Percentiles rank a stretch among this genome's conserved stretches.
Conservation (phyloP, 345 rosid species). For the Brassica rapa region DNA sequence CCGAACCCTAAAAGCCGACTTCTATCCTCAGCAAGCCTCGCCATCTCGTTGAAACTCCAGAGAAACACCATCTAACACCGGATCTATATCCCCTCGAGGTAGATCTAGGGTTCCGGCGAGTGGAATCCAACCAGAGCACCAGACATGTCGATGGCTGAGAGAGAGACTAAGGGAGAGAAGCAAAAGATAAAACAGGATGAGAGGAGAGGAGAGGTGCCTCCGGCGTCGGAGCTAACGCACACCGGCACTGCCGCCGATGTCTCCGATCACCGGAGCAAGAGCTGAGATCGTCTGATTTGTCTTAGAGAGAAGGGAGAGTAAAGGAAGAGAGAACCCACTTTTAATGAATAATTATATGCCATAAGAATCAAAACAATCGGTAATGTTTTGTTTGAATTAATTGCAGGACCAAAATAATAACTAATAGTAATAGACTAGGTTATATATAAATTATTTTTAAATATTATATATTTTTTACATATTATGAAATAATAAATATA, state of each 20-base stretch:
- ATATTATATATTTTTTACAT: too few species aligned
- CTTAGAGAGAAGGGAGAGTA: background rate
- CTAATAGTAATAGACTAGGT: too few species aligned
- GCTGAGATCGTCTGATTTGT: background rate
- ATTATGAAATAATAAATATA: too few species aligned
- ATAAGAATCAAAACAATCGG: too few species aligned
- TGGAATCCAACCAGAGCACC: background rate
- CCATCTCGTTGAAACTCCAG: background rate
- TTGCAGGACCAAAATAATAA: too few species aligned
- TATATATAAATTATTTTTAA: too few species aligned
- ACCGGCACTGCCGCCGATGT: background rate
- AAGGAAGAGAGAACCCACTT: background rate
- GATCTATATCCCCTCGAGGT: background rate
- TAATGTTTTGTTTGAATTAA: too few species aligned
- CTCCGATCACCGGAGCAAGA: background rate
- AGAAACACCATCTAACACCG: background rate
- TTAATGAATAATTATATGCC: too few species aligned
- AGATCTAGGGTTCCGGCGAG: background rate
- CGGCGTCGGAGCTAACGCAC: background rate
- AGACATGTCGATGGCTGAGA: background rate
- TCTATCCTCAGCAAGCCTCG: background rate
- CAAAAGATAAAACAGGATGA: background rate
- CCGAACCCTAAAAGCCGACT: background rate
- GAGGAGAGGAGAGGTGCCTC: background rate
- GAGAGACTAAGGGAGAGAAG: background rate